Evolutionary conservation across 225 moss, liverwort and hornwort genomes (phyloP).

Genomic region (Sphagnum contortum): DNA sequence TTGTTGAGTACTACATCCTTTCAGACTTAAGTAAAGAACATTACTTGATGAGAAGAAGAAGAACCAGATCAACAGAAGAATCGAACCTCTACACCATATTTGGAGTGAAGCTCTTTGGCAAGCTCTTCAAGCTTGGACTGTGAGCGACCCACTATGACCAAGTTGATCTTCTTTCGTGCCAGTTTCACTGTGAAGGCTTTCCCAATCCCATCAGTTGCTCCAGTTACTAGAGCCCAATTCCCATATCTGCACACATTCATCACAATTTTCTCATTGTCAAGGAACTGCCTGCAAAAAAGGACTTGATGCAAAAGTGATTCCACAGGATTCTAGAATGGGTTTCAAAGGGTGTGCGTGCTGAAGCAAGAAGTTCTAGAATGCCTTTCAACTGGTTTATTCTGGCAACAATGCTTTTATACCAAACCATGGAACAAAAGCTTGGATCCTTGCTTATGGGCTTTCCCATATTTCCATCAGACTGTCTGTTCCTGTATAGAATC

Average conservation of each 20-base stretch:
- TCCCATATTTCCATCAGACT: too few species aligned
- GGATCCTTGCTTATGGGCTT: too few species aligned
- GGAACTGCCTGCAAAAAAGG: neutral
- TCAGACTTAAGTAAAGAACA: too few species aligned
- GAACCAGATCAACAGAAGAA: too few species aligned
- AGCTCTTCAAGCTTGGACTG: conserved; percentile 46
- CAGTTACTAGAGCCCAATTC: conserved; percentile 61
- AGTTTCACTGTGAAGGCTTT: conserved; percentile 37
- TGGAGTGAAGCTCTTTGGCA: conserved; percentile 33
- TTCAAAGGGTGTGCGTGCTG: neutral
- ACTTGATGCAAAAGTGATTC: neutral
- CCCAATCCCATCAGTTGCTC: conserved; percentile 62
- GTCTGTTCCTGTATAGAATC: too few species aligned
- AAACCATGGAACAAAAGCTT: too few species aligned
- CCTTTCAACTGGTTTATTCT: too few species aligned
- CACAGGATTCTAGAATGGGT: neutral
- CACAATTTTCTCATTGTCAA: neutral
- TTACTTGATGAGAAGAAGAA: too few species aligned
- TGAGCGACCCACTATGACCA: conserved; percentile 60
- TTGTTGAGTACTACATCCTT: too few species aligned
- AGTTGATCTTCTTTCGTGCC: conserved; percentile 46
- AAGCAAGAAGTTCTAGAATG: neutral
- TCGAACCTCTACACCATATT: conserved; percentile 25
- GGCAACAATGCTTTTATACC: too few species aligned
- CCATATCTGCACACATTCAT: conserved; percentile 35